phyloP scores from a whole-genome alignment of 257 asterid species.

The Fraxinus pennsylvanica region DNA sequence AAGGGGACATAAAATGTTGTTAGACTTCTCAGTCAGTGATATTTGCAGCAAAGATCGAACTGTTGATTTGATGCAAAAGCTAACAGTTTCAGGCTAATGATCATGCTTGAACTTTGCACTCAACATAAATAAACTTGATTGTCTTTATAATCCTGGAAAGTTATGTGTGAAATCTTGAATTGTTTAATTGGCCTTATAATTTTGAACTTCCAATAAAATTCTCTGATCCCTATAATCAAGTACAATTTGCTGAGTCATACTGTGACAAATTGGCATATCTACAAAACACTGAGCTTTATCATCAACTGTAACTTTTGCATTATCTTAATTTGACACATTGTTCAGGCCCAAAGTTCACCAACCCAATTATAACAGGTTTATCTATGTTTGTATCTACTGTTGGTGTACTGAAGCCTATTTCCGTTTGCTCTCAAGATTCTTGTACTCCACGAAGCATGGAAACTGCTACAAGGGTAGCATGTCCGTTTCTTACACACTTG shows the following conservation, averaged over 20 bases:
- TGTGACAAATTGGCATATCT: background rate
- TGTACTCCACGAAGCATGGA: no score
- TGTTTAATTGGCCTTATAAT: background rate
- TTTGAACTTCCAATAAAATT: background rate
- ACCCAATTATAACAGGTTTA: background rate
- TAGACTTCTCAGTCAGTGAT: conserved; percentile 1
- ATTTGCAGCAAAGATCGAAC: conserved; percentile 13
- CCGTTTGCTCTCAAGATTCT: no score
- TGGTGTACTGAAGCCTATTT: background rate
- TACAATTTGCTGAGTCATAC: background rate
- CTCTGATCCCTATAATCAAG: background rate
- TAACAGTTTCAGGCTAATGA: background rate
- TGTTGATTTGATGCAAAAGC: background rate
- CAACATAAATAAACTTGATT: background rate
- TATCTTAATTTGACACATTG: background rate
- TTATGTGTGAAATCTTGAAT: background rate
- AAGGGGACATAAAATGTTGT: background rate
- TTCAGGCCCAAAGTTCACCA: background rate
- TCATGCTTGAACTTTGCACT: background rate
- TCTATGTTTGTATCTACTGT: background rate
- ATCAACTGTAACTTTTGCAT: background rate
- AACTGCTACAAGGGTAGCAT: no score
- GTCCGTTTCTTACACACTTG: no score
- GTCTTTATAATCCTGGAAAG: background rate
- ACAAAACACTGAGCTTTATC: background rate